phyloP scores from a whole-genome alignment of 345 rosid genomes.

The Dipteronia sinensis region DNA sequence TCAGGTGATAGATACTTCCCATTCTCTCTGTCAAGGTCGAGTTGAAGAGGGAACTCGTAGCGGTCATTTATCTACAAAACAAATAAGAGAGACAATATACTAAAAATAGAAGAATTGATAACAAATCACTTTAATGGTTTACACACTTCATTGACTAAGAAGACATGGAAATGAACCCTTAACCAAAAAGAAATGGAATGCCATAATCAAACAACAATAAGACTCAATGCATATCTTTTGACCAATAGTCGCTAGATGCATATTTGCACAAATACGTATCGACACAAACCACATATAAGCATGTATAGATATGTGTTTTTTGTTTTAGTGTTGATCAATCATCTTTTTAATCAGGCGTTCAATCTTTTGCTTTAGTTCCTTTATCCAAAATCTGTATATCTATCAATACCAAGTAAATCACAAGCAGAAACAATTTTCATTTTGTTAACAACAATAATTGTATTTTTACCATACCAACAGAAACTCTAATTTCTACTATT shows the following conservation, averaged over 20 bases:
- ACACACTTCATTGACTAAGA: not conserved
- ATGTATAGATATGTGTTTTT: too few relatives aligned
- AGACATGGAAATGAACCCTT: not conserved
- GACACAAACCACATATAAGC: not conserved
- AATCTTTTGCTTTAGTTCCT: not conserved
- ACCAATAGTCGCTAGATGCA: not conserved
- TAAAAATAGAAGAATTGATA: not conserved
- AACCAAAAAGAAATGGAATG: not conserved
- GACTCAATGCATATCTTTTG: not conserved
- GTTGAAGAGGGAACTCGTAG: conserved; percentile 92
- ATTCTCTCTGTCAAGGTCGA: conserved; percentile 84
- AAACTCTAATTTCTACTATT: not conserved
- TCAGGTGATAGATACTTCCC: conserved; percentile 88
- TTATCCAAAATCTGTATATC: not conserved
- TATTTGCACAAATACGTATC: not conserved
- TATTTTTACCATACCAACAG: not conserved
- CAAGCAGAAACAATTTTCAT: too few relatives aligned
- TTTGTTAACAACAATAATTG: too few relatives aligned
- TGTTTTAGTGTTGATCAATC: too few relatives aligned
- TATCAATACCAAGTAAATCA: too few relatives aligned
- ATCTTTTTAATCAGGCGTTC: not conserved
- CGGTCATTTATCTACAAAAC: conserved; percentile 87
- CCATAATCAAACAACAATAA: not conserved
- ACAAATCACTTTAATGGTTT: not conserved
- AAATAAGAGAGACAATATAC: not conserved